phyloP scores from a whole-genome alignment of 2,329 filamentous ascomycete species.

The Aspergillus candidus region DNA sequence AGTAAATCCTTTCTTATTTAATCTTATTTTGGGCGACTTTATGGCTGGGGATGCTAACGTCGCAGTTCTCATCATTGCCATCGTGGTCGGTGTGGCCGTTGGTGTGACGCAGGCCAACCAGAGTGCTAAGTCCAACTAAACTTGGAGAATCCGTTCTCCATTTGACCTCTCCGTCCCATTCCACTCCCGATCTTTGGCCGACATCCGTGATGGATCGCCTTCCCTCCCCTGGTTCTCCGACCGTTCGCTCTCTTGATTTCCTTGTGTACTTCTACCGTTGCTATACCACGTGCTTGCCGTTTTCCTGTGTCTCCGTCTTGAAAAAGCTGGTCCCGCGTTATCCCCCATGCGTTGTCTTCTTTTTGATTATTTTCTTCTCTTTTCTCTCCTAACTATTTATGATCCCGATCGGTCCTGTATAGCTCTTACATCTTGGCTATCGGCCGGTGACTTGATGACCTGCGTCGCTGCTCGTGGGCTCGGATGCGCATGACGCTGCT shows the following conservation, averaged over 20 bases:
- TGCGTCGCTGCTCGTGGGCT: conserved; percentile 18
- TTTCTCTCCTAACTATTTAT: too few species aligned
- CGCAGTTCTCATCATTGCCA: conserved; percentile 49
- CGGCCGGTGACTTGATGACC: conserved; percentile 12
- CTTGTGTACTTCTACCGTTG: conserved; percentile 13
- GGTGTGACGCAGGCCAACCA: conserved; percentile 36
- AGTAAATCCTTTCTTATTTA: conserved; percentile 34
- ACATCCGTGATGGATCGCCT: too few species aligned
- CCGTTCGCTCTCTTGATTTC: conserved; percentile 17
- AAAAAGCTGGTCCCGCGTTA: conserved; percentile 1
- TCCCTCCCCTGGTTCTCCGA: too few species aligned
- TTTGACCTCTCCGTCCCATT: too few species aligned
- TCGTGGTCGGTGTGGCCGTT: conserved; percentile 48
- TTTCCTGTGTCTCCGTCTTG: conserved; percentile 5
- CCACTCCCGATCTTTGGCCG: too few species aligned
- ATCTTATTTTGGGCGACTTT: not conserved
- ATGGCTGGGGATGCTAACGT: conserved; percentile 5
- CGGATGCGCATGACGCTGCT: conserved; percentile 21
- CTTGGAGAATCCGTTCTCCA: too few species aligned
- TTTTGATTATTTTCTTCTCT: conserved; percentile 8
- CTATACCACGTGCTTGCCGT: conserved; percentile 16
- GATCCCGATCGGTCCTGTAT: conserved; percentile 15
- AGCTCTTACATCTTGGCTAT: conserved; percentile 10
- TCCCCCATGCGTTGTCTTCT: conserved; percentile 1
- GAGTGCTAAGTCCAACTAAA: too few species aligned